A percentile compares a stretch with the other conserved stretches of the same genome.
These are phyloP conservation scores for Polytrichum formosum DNA, from an alignment of 225 moss, liverwort and hornwort genomes.

Conservation along the genomic window DNA sequence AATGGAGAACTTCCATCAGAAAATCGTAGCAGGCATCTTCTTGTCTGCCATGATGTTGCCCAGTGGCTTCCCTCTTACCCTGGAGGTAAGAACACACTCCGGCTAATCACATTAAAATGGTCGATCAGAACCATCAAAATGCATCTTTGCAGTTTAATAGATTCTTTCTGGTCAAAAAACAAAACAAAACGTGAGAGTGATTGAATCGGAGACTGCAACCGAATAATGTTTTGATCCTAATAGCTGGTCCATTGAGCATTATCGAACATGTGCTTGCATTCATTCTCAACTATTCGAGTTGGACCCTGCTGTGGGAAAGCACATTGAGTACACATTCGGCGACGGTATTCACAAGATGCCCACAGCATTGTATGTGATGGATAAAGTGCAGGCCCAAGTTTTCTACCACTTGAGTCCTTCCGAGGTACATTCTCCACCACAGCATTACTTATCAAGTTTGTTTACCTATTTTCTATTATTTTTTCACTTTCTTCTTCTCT, in stretches of 20 bases:
- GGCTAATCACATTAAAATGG: not conserved
- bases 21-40: constrained; percentile 46
- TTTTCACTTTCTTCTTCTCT: not conserved
- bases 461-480: not conserved
- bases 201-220: too few species aligned
- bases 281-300: constrained; percentile 22
- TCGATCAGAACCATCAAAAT: too few species aligned
- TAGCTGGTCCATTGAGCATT: too few species aligned
- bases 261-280: too few species aligned
- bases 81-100: constrained; percentile 20
- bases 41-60: constrained; percentile 49
- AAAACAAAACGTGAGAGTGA: too few species aligned
- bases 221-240: too few species aligned
- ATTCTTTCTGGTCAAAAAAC: too few species aligned
- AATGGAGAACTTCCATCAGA: constrained; percentile 48
- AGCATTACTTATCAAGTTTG: too few species aligned
- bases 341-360: constrained; percentile 36
- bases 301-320: constrained; percentile 32
- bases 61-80: constrained; percentile 36
- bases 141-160: too few species aligned
- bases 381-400: constrained; percentile 38
- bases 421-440: constrained; percentile 18
- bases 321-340: constrained; percentile 46
- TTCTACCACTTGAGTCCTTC: constrained; percentile 41
- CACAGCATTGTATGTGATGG: constrained; percentile 34